phyloP scores from a whole-genome alignment of 768 basidiomycete genomes.

The Macrolepiota albuminosa region DNA sequence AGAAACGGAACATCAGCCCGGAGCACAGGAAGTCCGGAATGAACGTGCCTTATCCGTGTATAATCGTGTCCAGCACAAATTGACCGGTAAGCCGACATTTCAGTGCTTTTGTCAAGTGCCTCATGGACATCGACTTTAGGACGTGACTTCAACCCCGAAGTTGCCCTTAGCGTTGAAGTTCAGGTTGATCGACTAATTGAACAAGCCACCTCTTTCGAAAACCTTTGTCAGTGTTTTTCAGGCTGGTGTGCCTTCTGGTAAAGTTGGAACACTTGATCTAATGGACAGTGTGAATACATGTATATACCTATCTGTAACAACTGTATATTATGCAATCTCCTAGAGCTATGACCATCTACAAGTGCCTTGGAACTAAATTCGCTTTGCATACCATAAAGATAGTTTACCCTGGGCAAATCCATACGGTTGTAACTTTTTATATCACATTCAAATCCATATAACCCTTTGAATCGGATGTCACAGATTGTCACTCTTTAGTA shows the following conservation, averaged over 20 bases:
- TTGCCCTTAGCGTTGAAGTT: constrained; percentile 61
- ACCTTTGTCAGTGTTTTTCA: constrained; percentile 94
- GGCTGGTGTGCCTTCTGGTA: constrained; percentile 92
- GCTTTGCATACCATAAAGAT: background rate
- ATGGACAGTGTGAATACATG: constrained; percentile 7
- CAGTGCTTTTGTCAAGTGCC: background rate
- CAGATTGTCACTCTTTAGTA: no score
- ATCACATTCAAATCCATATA: no score
- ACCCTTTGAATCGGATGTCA: no score
- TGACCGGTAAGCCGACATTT: constrained; percentile 59
- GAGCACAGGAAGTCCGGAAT: constrained; percentile 86
- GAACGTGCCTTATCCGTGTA: constrained; percentile 88
- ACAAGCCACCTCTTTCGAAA: constrained; percentile 91
- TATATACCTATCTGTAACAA: constrained; percentile 12
- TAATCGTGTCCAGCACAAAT: constrained; percentile 91
- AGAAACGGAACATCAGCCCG: constrained; percentile 46
- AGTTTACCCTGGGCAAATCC: background rate
- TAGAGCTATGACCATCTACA: background rate
- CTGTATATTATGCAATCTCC: constrained; percentile 6
- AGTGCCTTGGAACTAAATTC: background rate
- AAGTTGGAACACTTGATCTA: background rate
- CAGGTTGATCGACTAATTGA: constrained; percentile 94
- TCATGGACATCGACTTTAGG: constrained; percentile 38
- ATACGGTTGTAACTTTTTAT: no score
- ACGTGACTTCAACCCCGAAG: constrained; percentile 88